These are phyloP conservation scores for Acarospora socialis DNA, from an alignment of 2,329 filamentous ascomycete species.

Conservation along the genomic window DNA sequence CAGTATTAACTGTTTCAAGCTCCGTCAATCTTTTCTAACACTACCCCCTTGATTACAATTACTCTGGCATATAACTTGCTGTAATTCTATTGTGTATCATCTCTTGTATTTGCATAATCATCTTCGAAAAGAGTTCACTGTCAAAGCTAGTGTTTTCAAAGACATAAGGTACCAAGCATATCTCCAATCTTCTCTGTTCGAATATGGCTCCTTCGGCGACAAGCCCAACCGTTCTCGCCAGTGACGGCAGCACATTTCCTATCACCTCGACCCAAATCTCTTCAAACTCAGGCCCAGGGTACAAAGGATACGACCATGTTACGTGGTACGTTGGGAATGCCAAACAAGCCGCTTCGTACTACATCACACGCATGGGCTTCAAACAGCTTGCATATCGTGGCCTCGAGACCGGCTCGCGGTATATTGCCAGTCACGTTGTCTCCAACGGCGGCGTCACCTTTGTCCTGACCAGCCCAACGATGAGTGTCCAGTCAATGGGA, in stretches of 20 bases:
- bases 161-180: too few relatives aligned
- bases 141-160: too few relatives aligned
- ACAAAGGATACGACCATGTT: constrained; percentile 81
- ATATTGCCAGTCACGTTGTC: constrained; percentile 71
- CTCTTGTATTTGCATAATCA: too few relatives aligned
- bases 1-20: too few relatives aligned
- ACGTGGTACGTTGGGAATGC: constrained; percentile 97
- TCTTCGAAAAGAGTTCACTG: too few relatives aligned
- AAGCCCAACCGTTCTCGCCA: constrained; percentile 26
- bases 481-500: too few relatives aligned
- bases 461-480: constrained; percentile 68
- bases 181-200: background rate
- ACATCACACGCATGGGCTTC: constrained; percentile 79
- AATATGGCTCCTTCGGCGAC: constrained; percentile 47
- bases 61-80: too few relatives aligned
- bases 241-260: constrained; percentile 16
- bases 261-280: background rate
- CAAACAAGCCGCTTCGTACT: constrained; percentile 85
- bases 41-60: too few relatives aligned
- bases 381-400: constrained; percentile 68
- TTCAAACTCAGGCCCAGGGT: constrained; percentile 21
- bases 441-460: constrained; percentile 64
- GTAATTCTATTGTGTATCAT: too few relatives aligned
- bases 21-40: too few relatives aligned
- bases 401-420: constrained; percentile 73